Evolutionary conservation across 2,329 filamentous ascomycete species (phyloP).

Genomic region (Graphilbum ipis-grandicollis): DNA sequence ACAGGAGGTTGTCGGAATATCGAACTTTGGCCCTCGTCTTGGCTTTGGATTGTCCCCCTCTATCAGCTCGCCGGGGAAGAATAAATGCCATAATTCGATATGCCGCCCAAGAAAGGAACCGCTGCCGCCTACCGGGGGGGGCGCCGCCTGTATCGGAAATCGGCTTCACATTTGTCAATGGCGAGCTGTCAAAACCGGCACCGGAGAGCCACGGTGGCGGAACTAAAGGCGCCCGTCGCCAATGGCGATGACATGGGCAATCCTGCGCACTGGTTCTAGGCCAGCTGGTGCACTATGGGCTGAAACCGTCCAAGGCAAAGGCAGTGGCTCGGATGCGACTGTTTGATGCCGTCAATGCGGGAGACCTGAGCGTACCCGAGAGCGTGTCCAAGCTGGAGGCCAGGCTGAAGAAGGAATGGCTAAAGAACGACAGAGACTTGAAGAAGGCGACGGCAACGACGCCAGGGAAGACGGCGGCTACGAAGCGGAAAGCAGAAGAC

Average conservation of each 20-base stretch:
- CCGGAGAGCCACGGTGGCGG: conserved; percentile 23
- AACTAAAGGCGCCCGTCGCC: conserved; percentile 28
- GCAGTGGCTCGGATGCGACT: conserved; percentile 39
- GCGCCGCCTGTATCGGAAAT: conserved; percentile 2
- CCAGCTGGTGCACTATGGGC: conserved; percentile 46
- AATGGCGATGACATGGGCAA: conserved; percentile 23
- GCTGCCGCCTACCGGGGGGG: background rate
- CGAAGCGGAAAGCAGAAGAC: too few species aligned
- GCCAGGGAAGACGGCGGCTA: too few species aligned
- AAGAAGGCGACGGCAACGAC: too few species aligned
- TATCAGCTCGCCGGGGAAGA: too few species aligned
- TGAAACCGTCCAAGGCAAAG: conserved; percentile 38
- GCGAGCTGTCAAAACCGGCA: conserved; percentile 28
- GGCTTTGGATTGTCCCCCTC: too few species aligned
- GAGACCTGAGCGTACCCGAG: conserved; percentile 28
- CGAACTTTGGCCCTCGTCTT: too few species aligned
- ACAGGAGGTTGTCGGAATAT: too few species aligned
- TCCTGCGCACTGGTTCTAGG: conserved; percentile 43
- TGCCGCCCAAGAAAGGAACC: too few species aligned
- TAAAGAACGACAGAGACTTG: conserved; percentile 1
- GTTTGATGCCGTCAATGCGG: conserved; percentile 34
- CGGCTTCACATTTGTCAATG: conserved; percentile 5
- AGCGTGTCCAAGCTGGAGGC: conserved; percentile 30
- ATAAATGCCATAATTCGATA: too few species aligned
- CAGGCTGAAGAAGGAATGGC: conserved; percentile 39